Conservation (phyloP, 2,329 filamentous ascomycete species). For the Venturia aucupariae region DNA sequence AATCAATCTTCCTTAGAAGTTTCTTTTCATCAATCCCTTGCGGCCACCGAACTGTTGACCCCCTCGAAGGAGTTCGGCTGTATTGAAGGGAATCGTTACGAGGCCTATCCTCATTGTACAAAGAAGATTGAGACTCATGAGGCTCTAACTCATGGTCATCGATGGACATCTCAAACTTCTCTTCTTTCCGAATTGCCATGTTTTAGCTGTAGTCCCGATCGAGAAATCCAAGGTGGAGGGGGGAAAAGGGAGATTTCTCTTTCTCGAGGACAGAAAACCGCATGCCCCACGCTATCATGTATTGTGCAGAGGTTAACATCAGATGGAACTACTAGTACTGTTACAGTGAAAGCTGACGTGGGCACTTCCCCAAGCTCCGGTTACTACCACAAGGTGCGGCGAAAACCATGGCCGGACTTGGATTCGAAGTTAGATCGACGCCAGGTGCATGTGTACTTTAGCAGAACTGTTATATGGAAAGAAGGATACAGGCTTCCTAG, state of each 20-base stretch:
- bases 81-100: background rate
- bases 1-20: constrained; percentile 28
- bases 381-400: background rate
- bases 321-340: background rate
- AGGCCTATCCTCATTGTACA: background rate
- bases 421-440: background rate
- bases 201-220: background rate
- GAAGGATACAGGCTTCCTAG: background rate
- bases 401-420: background rate
- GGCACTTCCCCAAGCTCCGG: background rate
- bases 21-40: constrained; percentile 6
- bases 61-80: background rate
- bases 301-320: background rate
- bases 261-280: too few relatives aligned
- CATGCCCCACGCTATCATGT: background rate
- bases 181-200: background rate
- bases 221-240: background rate
- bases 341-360: too few relatives aligned
- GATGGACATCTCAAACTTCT: background rate
- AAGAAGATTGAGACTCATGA: background rate
- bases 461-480: background rate
- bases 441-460: background rate
- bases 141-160: background rate
- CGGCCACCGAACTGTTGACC: constrained; percentile 1
- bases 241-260: background rate